Base-by-base conservation (phyloP, 345 rosid genomes). In the Cardiospermum halicacabum region DNA sequence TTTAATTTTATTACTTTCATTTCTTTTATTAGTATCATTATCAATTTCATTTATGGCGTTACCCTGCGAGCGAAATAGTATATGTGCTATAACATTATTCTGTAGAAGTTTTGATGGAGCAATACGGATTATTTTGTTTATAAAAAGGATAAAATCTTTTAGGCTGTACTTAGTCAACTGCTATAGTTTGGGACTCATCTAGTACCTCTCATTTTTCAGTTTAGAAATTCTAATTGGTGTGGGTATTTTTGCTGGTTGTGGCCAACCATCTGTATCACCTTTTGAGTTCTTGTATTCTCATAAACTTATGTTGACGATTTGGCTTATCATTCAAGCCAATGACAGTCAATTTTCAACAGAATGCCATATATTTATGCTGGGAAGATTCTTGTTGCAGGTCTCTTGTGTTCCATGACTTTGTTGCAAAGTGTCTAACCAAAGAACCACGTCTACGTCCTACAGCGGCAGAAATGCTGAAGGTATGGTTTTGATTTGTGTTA, bases 381-480 rank as follows among this genome's bases (percentile, higher is more conserved):
- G 37, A 50, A 67, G 42, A 48, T 69, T 42, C 69, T 54, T 64
- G 39, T 68, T 74, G 68, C 77, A 93, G 97, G 98, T 91, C 99
- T 68, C 89, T 94, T 65, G 89, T 94, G 53, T 94, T 91, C 60
- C 99, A 94, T 87, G 99, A 94, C 83, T 94, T 94, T 79, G 85
- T 91, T 68, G 99, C 99, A 6, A 91, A 84, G 79, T 89, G 89
- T 82, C 91, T 94, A 25, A 91, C 99, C 60, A 94, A 94, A 68
- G 99, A 94, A 71, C 92, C 99, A 65, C 92, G 97, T 48, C 69
- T 78, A 71, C 97, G 99, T 50, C 99, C 97, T 57, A 81, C 96
- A 63, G 99, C 99, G 74, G 79, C 83, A 51, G 99, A 94, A 84
- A 89, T 94, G 96, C 79, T 91, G 64, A 94, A 91, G 92, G 98